Evolutionary conservation across 2,329 filamentous ascomycete genomes (phyloP).

Genomic region (Penicillium sp.): DNA sequence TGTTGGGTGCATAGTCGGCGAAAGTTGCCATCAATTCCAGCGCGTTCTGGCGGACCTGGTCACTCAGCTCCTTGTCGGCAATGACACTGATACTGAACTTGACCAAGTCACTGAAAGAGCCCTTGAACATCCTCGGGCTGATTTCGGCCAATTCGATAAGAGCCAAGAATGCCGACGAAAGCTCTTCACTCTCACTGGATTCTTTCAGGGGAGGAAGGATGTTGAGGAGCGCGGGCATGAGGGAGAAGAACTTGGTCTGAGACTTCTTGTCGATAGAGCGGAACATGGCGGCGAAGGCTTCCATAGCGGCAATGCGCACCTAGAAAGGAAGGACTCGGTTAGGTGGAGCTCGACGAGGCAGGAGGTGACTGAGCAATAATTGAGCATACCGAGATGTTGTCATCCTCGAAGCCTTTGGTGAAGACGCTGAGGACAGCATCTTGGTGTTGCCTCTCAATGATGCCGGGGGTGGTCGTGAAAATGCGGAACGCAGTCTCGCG

Average conservation of each 20-base stretch:
- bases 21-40: slow-evolving; percentile 98
- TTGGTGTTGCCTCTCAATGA: slow-evolving; percentile 95
- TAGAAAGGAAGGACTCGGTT: slow-evolving; percentile 37
- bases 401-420: slow-evolving; percentile 87
- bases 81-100: slow-evolving; percentile 92
- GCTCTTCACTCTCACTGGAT: slow-evolving; percentile 81
- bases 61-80: slow-evolving; percentile 90
- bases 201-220: slow-evolving; percentile 94
- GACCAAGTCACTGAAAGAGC: slow-evolving; percentile 88
- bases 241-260: slow-evolving; percentile 81
- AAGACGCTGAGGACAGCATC: slow-evolving; percentile 87
- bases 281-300: slow-evolving; percentile 96
- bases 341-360: neutral
- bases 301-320: slow-evolving; percentile 92
- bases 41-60: slow-evolving; percentile 89
- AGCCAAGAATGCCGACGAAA: slow-evolving; percentile 85
- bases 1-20: slow-evolving; percentile 87
- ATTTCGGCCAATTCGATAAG: slow-evolving; percentile 93
- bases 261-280: slow-evolving; percentile 83
- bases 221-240: slow-evolving; percentile 90
- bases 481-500: slow-evolving; percentile 93
- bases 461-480: slow-evolving; percentile 89
- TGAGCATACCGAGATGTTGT: slow-evolving; percentile 68
- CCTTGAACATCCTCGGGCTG: slow-evolving; percentile 97
- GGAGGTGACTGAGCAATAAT: neutral